These are phyloP conservation scores for Silene latifolia DNA, from an alignment of 148 eudicot species.

Conservation along the genomic window DNA sequence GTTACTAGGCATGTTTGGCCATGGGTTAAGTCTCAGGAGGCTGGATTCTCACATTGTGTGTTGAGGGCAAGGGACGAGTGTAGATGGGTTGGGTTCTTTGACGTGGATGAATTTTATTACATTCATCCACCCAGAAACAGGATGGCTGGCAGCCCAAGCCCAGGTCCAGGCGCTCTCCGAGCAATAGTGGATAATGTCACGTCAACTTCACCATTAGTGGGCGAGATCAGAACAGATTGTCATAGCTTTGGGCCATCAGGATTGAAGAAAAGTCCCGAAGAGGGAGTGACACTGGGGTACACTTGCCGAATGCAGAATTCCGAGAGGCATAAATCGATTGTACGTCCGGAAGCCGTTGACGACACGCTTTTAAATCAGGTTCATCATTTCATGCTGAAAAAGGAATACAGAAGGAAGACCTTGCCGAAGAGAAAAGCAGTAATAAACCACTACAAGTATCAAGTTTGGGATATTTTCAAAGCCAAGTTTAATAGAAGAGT, in stretches of 20 bases:
- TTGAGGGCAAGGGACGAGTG: constrained; percentile 64
- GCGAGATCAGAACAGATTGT: constrained; percentile 77
- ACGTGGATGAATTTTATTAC: constrained; percentile 85
- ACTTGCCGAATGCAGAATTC: constrained; percentile 81
- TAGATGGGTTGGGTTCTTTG: constrained; percentile 92
- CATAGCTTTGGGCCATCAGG: constrained; percentile 97
- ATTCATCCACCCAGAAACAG: constrained; percentile 43
- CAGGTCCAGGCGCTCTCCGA: constrained; percentile 43
- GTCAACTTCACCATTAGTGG: constrained; percentile 35
- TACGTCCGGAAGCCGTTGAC: constrained; percentile 70
- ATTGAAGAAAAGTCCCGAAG: constrained; percentile 43
- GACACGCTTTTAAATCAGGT: constrained; percentile 68
- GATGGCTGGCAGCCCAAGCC: constrained; percentile 22
- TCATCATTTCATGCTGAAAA: constrained; percentile 73
- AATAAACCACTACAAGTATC: constrained; percentile 90
- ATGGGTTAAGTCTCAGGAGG: constrained; percentile 97
- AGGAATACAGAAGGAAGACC: constrained; percentile 50
- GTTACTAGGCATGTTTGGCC: constrained; percentile 85
- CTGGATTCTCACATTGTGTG: constrained; percentile 91
- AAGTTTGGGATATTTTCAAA: constrained; percentile 83
- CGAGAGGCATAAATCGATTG: constrained; percentile 91
- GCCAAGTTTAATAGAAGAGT: constrained; percentile 85
- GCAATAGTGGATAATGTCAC: constrained; percentile 47
- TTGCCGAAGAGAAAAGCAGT: constrained; percentile 43
- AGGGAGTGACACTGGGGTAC: constrained; percentile 76